A percentile compares a stretch with the other conserved stretches of the same genome.
phyloP scores from a whole-genome alignment of 1,284 basidiomycete genomes.

The Takashimella koratensis region DNA sequence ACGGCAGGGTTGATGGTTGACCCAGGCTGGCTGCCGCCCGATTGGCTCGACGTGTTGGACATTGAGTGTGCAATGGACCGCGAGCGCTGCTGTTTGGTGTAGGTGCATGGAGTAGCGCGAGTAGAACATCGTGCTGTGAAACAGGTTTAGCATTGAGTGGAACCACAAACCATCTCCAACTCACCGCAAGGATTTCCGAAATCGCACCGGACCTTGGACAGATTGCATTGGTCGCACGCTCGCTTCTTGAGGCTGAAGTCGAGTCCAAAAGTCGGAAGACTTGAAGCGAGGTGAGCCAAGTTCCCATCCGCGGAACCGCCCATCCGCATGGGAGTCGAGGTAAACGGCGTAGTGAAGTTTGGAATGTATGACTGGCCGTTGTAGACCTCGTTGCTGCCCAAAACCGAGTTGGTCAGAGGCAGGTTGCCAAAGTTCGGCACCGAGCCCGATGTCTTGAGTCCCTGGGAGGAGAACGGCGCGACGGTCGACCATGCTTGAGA shows the following conservation, averaged over 20 bases:
- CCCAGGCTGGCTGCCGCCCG: background rate
- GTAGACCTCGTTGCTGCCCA: background rate
- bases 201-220: conserved; percentile 72
- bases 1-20: conserved; percentile 2
- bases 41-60: conserved; percentile 2
- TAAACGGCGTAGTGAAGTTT: background rate
- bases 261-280: background rate
- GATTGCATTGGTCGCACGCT: conserved; percentile 77
- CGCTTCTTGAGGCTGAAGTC: conserved; percentile 44
- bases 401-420: conserved; percentile 1
- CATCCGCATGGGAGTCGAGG: conserved; percentile 20
- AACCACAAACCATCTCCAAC: conserved; percentile 21
- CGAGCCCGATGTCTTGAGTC: background rate
- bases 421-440: background rate
- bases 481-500: background rate
- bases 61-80: conserved; percentile 19
- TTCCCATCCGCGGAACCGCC: conserved; percentile 23
- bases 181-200: conserved; percentile 70
- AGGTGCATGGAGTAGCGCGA: conserved; percentile 72
- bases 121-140: conserved; percentile 67
- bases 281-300: background rate
- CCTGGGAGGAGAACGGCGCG: background rate
- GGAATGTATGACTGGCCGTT: background rate
- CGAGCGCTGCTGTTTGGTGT: conserved; percentile 62
- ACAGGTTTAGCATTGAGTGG: conserved; percentile 1